Conservation (phyloP, 1,139 yeast genomes). For the Pneumocystis oryctolagi region DNA sequence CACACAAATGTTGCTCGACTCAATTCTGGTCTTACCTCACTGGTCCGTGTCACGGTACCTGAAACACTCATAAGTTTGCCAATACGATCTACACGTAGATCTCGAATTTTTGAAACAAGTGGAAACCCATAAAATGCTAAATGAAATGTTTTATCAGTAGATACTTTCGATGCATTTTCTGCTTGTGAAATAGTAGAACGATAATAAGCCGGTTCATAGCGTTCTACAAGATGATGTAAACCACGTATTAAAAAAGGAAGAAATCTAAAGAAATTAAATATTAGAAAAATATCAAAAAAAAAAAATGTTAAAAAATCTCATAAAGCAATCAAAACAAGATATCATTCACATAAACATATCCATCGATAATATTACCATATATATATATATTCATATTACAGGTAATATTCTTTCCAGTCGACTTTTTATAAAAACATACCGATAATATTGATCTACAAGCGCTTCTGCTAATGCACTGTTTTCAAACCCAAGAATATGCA, state of each 20-base stretch:
- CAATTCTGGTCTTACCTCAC: slow-evolving; percentile 93
- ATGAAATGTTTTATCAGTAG: slow-evolving; percentile 63
- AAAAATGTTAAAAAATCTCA: no score
- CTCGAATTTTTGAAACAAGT: slow-evolving; percentile 70
- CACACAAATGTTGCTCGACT: slow-evolving; percentile 79
- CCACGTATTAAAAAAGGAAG: slow-evolving; percentile 65
- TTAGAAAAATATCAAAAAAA: background rate
- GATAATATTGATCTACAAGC: slow-evolving; percentile 74
- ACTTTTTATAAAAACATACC: slow-evolving; percentile 39
- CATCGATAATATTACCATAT: no score
- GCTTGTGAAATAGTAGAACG: slow-evolving; percentile 9
- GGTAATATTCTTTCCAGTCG: background rate
- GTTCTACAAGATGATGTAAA: slow-evolving; percentile 53
- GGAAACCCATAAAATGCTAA: slow-evolving; percentile 84
- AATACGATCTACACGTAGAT: slow-evolving; percentile 73
- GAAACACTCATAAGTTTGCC: slow-evolving; percentile 75
- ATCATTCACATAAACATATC: no score
- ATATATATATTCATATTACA: background rate
- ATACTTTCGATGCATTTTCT: slow-evolving; percentile 19
- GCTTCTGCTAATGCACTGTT: slow-evolving; percentile 86
- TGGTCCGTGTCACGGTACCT: slow-evolving; percentile 93
- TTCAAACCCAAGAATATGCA: slow-evolving; percentile 59
- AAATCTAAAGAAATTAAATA: background rate
- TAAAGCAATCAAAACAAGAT: no score
- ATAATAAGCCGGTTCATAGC: slow-evolving; percentile 46